Percentiles rank a stretch among this genome's conserved stretches.
These are phyloP conservation scores for Abrus precatorius DNA, from an alignment of 306 rosid genomes.

Conservation along the genomic window DNA sequence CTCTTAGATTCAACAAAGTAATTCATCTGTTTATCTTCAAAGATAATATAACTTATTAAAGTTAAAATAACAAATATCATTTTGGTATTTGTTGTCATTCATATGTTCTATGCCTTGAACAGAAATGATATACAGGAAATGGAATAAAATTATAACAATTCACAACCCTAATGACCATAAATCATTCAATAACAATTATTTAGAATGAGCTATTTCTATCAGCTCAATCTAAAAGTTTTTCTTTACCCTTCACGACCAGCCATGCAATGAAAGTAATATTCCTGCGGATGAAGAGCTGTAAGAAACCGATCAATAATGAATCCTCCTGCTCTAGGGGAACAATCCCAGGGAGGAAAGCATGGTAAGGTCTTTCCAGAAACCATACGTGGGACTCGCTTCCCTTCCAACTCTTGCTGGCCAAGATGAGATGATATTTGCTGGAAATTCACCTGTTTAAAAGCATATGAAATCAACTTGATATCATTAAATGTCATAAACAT, in stretches of 20 bases:
- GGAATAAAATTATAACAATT: slow-evolving; percentile 18
- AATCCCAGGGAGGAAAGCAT: slow-evolving; percentile 97
- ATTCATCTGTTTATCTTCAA: background rate
- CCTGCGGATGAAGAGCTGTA: slow-evolving; percentile 94
- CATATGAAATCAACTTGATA: slow-evolving; percentile 34
- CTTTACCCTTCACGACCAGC: slow-evolving; percentile 99
- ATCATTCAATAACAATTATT: slow-evolving; percentile 16
- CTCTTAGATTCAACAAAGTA: background rate
- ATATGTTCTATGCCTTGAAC: slow-evolving; percentile 6
- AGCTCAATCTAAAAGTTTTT: slow-evolving; percentile 26
- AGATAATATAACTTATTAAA: background rate
- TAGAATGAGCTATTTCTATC: slow-evolving; percentile 8
- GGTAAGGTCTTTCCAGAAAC: slow-evolving; percentile 97
- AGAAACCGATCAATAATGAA: slow-evolving; percentile 95
- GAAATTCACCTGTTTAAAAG: slow-evolving; percentile 82
- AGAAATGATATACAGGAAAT: background rate
- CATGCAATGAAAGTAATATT: slow-evolving; percentile 98
- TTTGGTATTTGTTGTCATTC: slow-evolving; percentile 6
- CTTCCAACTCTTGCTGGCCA: slow-evolving; percentile 97
- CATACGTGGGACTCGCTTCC: slow-evolving; percentile 97
- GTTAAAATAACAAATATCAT: background rate
- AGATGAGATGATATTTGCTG: slow-evolving; percentile 97
- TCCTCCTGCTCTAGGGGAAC: slow-evolving; percentile 93
- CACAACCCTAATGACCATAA: background rate
- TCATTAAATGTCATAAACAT: slow-evolving; percentile 16